Base-by-base conservation (phyloP, 2,329 filamentous ascomycete genomes). In the Cladosporium sp. region DNA sequence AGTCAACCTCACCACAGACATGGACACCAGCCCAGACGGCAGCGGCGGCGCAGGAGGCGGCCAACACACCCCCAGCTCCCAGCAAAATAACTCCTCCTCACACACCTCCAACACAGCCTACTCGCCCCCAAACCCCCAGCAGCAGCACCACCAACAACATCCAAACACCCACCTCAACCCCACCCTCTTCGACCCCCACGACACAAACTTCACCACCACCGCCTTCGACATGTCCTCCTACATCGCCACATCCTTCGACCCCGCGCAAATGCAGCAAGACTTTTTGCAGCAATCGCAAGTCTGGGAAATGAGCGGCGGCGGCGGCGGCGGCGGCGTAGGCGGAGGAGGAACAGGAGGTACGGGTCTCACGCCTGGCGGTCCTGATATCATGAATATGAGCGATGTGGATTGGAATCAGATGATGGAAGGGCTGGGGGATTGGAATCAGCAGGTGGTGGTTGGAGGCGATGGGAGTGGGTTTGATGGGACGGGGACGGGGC, bases 351-450 rank as follows among this genome's bases (percentile, higher is more conserved):
- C 18, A 1, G 38, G n/a, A 11, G 49, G 58, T 11, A 69, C 65
- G 11, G 71, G 70, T 8, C 58, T 71, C 34, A 70, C 70, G 24
- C 68, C 71, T 14, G 69, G 65, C 32, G 60, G 36, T 1, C 66
- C 65, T 1, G 69, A 74, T 11, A 68, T 73, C 64, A 72, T 75
- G 72, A 67, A 67, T 11, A 71, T 76, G 71, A 70, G 68, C 8
- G 74, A 76, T 61, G 71, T 68, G 44, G 74, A 76, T 26, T 76
- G 73, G 73, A 72, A 70, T 54, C 68, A 68, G 34, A 68, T 76
- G 67, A 61, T 76, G 63, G 70, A 74, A 24, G 69, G 64, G 24
- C 69, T 76, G 15, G 61, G 61, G 10, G 61, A 64, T 14, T 64
- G 61, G 61, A 55, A 58, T 34, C 36, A 55, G 36, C 24, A 41